phyloP scores from a whole-genome alignment of 2,329 filamentous ascomycete genomes.

The Fusarium equiseti region DNA sequence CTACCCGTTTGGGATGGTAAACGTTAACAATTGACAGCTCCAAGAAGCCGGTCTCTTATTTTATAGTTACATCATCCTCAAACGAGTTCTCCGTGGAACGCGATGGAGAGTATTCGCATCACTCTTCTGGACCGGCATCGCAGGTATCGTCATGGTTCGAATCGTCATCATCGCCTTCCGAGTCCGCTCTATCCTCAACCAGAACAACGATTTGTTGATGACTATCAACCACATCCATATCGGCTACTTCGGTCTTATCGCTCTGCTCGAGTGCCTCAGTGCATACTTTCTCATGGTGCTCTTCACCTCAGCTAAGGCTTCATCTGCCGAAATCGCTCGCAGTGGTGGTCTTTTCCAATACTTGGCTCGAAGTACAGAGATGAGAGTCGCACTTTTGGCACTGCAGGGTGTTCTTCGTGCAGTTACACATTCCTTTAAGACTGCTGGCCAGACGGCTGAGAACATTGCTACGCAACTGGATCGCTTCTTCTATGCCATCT shows the following conservation, averaged over 20 bases:
- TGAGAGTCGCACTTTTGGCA: slow-evolving; percentile 53
- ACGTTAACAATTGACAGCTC: slow-evolving; percentile 43
- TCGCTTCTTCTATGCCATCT: slow-evolving; percentile 55
- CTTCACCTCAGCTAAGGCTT: slow-evolving; percentile 49
- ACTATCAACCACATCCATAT: slow-evolving; percentile 56
- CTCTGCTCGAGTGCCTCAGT: slow-evolving; percentile 54
- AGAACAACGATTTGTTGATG: slow-evolving; percentile 38
- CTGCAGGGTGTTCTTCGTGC: slow-evolving; percentile 53
- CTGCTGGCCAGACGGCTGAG: slow-evolving; percentile 52
- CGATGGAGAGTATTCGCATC: slow-evolving; percentile 58
- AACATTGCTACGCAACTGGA: slow-evolving; percentile 54
- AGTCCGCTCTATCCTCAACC: slow-evolving; percentile 47
- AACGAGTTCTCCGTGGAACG: slow-evolving; percentile 59
- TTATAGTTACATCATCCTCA: slow-evolving; percentile 65
- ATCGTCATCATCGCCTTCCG: slow-evolving; percentile 53
- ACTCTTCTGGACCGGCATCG: slow-evolving; percentile 69
- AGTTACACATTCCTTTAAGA: slow-evolving; percentile 56
- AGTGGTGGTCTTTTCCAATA: slow-evolving; percentile 54
- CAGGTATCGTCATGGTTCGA: slow-evolving; percentile 63
- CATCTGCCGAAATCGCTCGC: slow-evolving; percentile 41
- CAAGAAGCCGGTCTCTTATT: slow-evolving; percentile 59
- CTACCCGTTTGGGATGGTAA: rapidly evolving
- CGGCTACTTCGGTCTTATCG: slow-evolving; percentile 56
- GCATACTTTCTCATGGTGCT: slow-evolving; percentile 54
- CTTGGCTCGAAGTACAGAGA: slow-evolving; percentile 54